Evolutionary conservation across 1,284 basidiomycete species (phyloP).

Genomic region (Cronartium quercuum): DNA sequence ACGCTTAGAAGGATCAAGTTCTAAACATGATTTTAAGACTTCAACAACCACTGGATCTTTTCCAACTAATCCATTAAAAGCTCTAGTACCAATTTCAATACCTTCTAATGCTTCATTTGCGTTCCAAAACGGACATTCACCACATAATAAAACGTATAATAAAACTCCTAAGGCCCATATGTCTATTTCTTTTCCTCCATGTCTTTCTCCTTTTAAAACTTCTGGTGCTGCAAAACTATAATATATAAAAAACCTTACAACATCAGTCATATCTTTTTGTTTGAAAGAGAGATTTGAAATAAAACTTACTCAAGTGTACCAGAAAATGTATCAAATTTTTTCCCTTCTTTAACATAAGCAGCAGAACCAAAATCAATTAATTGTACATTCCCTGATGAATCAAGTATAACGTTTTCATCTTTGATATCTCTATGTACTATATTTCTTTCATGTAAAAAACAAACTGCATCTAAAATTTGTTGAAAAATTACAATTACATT

Average conservation of each 20-base stretch:
- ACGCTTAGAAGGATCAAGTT: slow-evolving; percentile 62
- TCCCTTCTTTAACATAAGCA: slow-evolving; percentile 47
- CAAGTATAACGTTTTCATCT: slow-evolving; percentile 81
- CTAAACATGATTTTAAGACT: slow-evolving; percentile 70
- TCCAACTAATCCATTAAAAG: slow-evolving; percentile 58
- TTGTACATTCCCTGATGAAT: slow-evolving; percentile 61
- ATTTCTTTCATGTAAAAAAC: slow-evolving; percentile 82
- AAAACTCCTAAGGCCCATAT: slow-evolving; percentile 99
- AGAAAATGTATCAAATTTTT: slow-evolving; percentile 48
- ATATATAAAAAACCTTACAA: not conserved
- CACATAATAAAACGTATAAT: slow-evolving; percentile 87
- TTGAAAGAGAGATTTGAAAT: not conserved
- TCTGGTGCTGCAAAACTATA: slow-evolving; percentile 83
- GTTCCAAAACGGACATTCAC: slow-evolving; percentile 88
- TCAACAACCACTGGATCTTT: slow-evolving; percentile 52
- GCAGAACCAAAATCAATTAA: slow-evolving; percentile 65
- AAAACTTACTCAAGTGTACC: slow-evolving; percentile 46
- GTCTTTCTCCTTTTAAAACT: slow-evolving; percentile 87
- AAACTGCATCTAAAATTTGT: slow-evolving; percentile 85
- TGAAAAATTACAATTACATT: slow-evolving; percentile 79
- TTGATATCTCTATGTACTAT: slow-evolving; percentile 98
- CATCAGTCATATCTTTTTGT: not conserved
- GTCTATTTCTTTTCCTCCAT: slow-evolving; percentile 92
- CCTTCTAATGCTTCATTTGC: slow-evolving; percentile 75
- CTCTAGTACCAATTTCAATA: slow-evolving; percentile 57